Evolutionary conservation across 2,329 filamentous ascomycete species (phyloP), one percentile per base, ranked within the genome.

Genomic region (Cladobotryum mycophilum): DNA sequence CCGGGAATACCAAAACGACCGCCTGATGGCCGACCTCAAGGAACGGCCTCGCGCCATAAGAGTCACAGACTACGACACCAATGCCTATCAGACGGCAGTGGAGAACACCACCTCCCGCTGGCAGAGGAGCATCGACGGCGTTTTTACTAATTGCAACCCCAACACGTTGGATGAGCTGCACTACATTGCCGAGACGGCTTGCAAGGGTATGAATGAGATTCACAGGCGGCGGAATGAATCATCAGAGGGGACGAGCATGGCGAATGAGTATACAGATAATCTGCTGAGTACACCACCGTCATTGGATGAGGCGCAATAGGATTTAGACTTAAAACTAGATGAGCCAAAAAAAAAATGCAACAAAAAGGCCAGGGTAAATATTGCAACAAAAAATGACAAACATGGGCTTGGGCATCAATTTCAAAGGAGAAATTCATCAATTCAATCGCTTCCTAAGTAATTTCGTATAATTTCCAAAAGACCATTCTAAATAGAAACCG

Each of bases 141-240:
- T 69, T 5, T 76, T 75, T 51, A 63, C 65, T 22, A 75, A 75
- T 57, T 67, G 66, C 56, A 74, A 74, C 52, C 63, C 64, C 15
- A 69, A 64, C 22, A 74, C 72, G 7, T 65, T 74, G n/a, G 64
- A 70, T 34, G 68, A 71, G 53, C 61, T 76, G 51, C 70, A 73
- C 48, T 65, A 67, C 44, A 74, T 76, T 51, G 70, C 70, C 12
- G 67, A 75, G 53, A 71, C 64, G 48, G 70, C 71, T 4, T 71
- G 67, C 52, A 64, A 67, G 47, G 73, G 70, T 25, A 71, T 75
- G 69, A 69, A 67, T 35, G 66, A 71, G 60, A 64, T 72, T 33
- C 67, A 80, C 45, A 55, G 55, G 18, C 60, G 64, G 17, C 57
- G 66, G 13, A 63, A 58, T 20, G 63, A 66, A 47, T 63, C 58